Base-by-base conservation (phyloP, 2,329 filamentous ascomycete species). In the Neonectria magnoliae region DNA sequence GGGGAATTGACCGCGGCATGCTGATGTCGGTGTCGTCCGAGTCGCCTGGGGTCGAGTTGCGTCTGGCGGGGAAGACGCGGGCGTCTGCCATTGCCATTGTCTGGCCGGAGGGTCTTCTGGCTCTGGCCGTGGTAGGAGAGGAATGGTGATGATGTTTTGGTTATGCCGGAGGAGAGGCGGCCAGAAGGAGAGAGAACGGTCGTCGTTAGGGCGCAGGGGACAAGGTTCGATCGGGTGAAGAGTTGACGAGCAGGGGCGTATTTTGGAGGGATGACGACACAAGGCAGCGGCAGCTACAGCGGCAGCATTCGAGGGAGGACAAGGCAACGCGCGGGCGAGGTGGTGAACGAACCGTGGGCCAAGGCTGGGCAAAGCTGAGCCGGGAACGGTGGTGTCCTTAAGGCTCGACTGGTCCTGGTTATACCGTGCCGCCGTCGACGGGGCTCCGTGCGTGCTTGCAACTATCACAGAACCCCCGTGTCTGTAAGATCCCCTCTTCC, bases 21-120 rank as follows among this genome's bases (percentile, higher is more conserved):
- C 69, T 70, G 51, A 74, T 62, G 31, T 73, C 74, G 59, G 75
- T 75, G 29, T 73, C 75, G 62, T 77, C 74, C 25, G 71, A 74
- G 50, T 76, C 75, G 45, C 62, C 67, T 29, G 72, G 69, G 3
- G 73, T 68, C 14, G 68, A 58, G 48, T 72, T 74, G 44, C 73
- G 70, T 57, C 69, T 70, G 47, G 63, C 58, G 36, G 70, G 61
- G 62, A 73, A 66, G 62, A 69, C 65, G 60, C 65, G 66, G 22
- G 65, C 66, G 59, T 63, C 64, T 18, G 38, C 70, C 71, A 74
- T 74, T 42, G 52, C 69, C 58, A 57, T 53, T 45, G n/a, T 31
- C 53, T 56, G 31, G 5, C 33, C n/a, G 50, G 64, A 27, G 18
- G 45, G 29, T 29, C 29, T n/a, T 16, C 10, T 14, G 31, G 25